phyloP scores from a whole-genome alignment of 352 stramenopile species.

The Saprolegnia diclina region DNA sequence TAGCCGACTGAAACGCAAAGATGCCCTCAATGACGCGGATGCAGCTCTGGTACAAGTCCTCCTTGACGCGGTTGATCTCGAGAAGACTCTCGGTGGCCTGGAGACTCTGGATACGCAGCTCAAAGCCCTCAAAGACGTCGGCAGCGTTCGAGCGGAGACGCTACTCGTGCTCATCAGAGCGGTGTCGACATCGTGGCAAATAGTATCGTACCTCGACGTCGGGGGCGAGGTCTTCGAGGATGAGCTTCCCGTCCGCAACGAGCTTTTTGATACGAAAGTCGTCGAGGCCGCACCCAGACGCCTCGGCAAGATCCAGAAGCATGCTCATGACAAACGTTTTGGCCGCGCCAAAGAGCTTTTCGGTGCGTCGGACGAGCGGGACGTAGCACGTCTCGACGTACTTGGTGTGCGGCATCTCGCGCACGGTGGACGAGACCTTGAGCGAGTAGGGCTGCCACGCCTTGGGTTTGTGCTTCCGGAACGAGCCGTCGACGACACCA shows the following conservation, averaged over 20 bases:
- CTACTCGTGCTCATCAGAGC: conserved; percentile 17
- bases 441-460: conserved; percentile 75
- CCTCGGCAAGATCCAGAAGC: conserved; percentile 61
- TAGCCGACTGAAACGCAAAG: conserved; percentile 9
- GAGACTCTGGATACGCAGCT: conserved; percentile 11
- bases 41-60: conserved; percentile 18
- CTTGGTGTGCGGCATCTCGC: conserved; percentile 41
- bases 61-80: conserved; percentile 17
- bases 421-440: conserved; percentile 63
- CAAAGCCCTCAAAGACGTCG: conserved; percentile 41
- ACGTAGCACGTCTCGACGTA: conserved; percentile 31
- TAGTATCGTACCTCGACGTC: conserved; percentile 7
- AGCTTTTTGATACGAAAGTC: conserved; percentile 1
- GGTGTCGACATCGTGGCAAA: too few relatives aligned
- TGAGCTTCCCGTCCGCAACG: background rate
- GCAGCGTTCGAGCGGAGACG: conserved; percentile 40
- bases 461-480: conserved; percentile 14
- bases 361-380: conserved; percentile 28
- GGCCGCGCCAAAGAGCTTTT: conserved; percentile 38
- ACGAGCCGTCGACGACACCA: conserved; percentile 10
- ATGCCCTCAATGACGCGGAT: conserved; percentile 2
- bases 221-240: background rate
- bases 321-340: conserved; percentile 49
- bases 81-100: conserved; percentile 6
- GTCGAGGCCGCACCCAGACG: background rate